Evolutionary conservation across 805 yeast species (phyloP), one percentile per base, ranked within the genome.

Genomic region (Tetrapisispora namnaoensis): DNA sequence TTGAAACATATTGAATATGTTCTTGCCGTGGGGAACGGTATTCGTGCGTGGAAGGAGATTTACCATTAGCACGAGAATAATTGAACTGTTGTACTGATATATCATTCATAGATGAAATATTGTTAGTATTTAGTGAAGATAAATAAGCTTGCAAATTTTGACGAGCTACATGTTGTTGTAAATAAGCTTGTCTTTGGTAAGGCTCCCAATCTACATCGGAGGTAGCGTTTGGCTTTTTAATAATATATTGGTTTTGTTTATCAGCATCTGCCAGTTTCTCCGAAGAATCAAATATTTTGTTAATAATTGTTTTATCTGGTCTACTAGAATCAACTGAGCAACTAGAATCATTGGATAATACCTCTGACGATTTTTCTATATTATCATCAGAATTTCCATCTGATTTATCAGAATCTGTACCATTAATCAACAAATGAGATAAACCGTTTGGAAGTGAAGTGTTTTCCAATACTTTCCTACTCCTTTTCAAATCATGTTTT

Each of bases 391-490:
- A 18, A 45, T 21, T 21, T 13, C 41, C 34, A 36, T 40, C 49
- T 8, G 41, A 35, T 41, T 40, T 46, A 41, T 46, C 45, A 1
- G 45, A n/a, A 18, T 38, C 40, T 30, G 70, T 69, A 6, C 44
- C 43, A 14, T 60, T 74, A 21, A 70, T 70, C 43, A 79, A 59
- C 43, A 79, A 61, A 58, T 78, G 78, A 21, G 76, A 69, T 49
- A 79, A 59, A 13, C 79, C 75, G 57, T 74, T 74, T 3, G 84
- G 83, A 45, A 79, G 77, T 1, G 78, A 70, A 18, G 68, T 68
- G 52, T 76, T 69, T 32, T 77, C 77, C 47, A 79, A 62, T 37
- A 70, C 76, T 9, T 79, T 81, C 52, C 71, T 76, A 48, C 71
- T 73, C 48, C 73, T 65, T 48, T 65, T 69, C 36, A 76, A 63